These are phyloP conservation scores for Chenopodium quinoa DNA, from an alignment of 148 eudicot genomes.

Conservation along the genomic window DNA sequence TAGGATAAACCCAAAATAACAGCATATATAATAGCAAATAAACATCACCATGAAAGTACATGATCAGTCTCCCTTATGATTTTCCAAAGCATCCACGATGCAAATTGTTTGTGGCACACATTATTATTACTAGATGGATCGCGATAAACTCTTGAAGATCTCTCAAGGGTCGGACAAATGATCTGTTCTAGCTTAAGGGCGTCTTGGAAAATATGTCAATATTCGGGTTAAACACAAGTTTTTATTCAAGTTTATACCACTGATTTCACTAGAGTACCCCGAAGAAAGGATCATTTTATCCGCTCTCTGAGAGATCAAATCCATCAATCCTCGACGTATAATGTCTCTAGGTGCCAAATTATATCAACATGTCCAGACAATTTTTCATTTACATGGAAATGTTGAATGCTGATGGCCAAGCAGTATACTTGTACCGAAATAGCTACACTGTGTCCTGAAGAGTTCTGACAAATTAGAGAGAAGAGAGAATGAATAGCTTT, in stretches of 20 bases:
- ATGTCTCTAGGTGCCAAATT: conserved; percentile 16
- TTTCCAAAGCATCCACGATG: background rate
- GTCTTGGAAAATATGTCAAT: background rate
- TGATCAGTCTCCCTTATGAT: background rate
- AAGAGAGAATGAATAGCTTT: no score
- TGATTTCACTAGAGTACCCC: background rate
- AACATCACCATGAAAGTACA: conserved; percentile 1
- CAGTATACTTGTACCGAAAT: background rate
- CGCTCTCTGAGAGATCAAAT: background rate
- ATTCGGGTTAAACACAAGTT: background rate
- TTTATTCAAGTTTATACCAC: background rate
- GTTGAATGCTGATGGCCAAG: conserved; percentile 13
- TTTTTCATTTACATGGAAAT: conserved; percentile 4
- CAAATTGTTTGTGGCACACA: conserved; percentile 5
- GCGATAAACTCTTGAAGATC: background rate
- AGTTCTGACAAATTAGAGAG: background rate
- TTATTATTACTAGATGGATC: conserved; percentile 5
- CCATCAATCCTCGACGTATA: background rate
- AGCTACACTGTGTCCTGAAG: conserved; percentile 3
- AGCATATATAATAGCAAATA: background rate
- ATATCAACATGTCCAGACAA: conserved; percentile 2
- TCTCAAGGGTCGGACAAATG: background rate
- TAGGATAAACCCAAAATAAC: background rate
- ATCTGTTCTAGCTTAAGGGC: background rate
- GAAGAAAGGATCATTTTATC: background rate